Evolutionary conservation across 2,329 filamentous ascomycete species (phyloP).

Genomic region (Aphanoascus verrucosus): DNA sequence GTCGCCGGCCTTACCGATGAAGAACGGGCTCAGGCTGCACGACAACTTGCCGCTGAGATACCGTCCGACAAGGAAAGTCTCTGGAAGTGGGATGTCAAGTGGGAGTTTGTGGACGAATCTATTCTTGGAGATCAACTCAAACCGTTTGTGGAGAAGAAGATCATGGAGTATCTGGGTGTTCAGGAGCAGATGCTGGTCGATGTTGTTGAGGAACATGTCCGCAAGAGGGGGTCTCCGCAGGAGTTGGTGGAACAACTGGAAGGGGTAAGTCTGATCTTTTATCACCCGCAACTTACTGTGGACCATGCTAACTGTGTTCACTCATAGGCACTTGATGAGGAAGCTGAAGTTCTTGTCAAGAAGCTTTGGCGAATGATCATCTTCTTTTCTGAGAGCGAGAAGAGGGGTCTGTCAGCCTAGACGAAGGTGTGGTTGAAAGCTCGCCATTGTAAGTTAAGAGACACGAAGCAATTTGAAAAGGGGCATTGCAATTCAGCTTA

Average conservation of each 20-base stretch:
- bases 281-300: neutral
- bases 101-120: slow-evolving; percentile 76
- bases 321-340: slow-evolving; percentile 72
- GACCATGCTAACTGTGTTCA: slow-evolving; percentile 26
- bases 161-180: slow-evolving; percentile 90
- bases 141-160: slow-evolving; percentile 96
- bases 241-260: slow-evolving; percentile 76
- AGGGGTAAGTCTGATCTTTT: slow-evolving; percentile 51
- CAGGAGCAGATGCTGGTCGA: slow-evolving; percentile 94
- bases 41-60: slow-evolving; percentile 78
- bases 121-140: slow-evolving; percentile 76
- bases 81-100: slow-evolving; percentile 87
- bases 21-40: slow-evolving; percentile 70
- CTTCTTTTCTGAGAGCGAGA: slow-evolving; percentile 93
- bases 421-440: slow-evolving; percentile 15
- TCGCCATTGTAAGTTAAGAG: neutral
- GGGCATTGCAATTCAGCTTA: no score
- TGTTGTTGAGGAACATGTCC: slow-evolving; percentile 77
- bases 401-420: slow-evolving; percentile 65
- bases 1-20: slow-evolving; percentile 67
- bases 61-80: slow-evolving; percentile 75
- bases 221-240: slow-evolving; percentile 61
- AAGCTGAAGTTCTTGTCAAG: slow-evolving; percentile 85
- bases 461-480: neutral
- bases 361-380: slow-evolving; percentile 98